phyloP scores from a whole-genome alignment of 2,329 filamentous ascomycete species.

The Ophiostoma populinum region DNA sequence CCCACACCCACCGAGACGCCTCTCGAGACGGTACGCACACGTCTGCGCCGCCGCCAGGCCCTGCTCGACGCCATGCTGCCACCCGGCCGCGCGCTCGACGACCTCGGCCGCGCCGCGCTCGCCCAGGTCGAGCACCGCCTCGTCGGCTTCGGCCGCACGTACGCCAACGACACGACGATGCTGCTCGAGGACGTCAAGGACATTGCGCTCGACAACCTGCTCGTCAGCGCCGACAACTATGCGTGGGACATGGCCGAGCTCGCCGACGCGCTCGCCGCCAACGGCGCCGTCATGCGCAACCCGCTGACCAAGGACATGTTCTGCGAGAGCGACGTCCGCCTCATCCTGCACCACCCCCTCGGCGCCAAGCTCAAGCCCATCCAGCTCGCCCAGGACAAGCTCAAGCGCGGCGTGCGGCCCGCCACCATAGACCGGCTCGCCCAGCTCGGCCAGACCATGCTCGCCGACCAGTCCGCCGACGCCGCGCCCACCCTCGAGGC shows the following conservation, averaged over 20 bases:
- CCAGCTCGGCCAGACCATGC: conserved; percentile 11
- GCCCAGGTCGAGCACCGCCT: conserved; percentile 10
- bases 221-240: conserved; percentile 11
- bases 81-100: not conserved
- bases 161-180: conserved; percentile 11
- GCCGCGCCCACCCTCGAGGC: conserved; percentile 12
- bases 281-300: conserved; percentile 16
- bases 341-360: conserved; percentile 15
- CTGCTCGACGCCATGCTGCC: conserved; percentile 11
- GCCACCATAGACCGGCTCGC: conserved; percentile 13
- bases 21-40: conserved; percentile 6
- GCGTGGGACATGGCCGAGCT: conserved; percentile 28
- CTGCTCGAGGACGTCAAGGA: conserved; percentile 6
- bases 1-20: not conserved
- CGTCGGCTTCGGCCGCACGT: conserved; percentile 4
- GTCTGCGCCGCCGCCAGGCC: conserved; percentile 8
- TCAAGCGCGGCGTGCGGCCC: conserved; percentile 14
- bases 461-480: conserved; percentile 13
- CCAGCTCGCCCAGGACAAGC: conserved; percentile 12
- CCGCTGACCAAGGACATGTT: conserved; percentile 16
- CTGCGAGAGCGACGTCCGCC: conserved; percentile 13
- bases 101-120: conserved; percentile 7
- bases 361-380: conserved; percentile 13
- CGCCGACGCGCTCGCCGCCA: conserved; percentile 13
- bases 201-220: conserved; percentile 7